Evolutionary conservation across 495 filamentous ascomycete species (phyloP).

Genomic region (Geopyxis carbonaria): DNA sequence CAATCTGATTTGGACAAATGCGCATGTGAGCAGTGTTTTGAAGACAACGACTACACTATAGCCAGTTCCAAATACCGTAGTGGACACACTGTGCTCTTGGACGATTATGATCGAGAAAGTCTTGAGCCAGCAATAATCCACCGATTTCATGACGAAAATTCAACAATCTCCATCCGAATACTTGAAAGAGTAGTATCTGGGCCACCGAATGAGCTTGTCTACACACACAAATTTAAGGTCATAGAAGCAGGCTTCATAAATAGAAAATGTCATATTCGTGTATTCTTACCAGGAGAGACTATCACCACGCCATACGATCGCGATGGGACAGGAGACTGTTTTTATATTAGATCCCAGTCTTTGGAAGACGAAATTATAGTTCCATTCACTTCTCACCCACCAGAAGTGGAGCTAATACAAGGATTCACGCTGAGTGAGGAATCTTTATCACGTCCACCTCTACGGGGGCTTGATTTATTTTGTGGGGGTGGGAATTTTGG

Average conservation of each 20-base stretch:
- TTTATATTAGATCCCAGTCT: slow-evolving; percentile 36
- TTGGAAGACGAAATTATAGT: slow-evolving; percentile 5
- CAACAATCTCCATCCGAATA: slow-evolving; percentile 3
- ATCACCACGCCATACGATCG: slow-evolving; percentile 48
- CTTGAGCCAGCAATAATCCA: slow-evolving; percentile 43
- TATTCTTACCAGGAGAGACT: slow-evolving; percentile 29
- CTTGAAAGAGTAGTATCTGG: background rate
- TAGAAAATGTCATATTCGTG: slow-evolving; percentile 41
- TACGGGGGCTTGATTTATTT: slow-evolving; percentile 46
- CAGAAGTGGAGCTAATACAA: slow-evolving; percentile 29
- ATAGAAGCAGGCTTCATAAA: slow-evolving; percentile 29
- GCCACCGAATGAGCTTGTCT: slow-evolving; percentile 46
- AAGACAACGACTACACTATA: no score
- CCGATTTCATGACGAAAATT: slow-evolving; percentile 26
- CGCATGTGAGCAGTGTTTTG: no score
- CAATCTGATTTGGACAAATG: background rate
- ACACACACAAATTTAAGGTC: slow-evolving; percentile 32
- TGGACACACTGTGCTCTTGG: no score
- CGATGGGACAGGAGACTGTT: slow-evolving; percentile 45
- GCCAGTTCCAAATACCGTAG: no score
- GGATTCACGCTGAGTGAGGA: slow-evolving; percentile 33
- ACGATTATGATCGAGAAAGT: no score
- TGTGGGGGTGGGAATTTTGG: slow-evolving; percentile 61
- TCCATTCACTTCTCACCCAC: slow-evolving; percentile 1
- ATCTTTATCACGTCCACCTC: slow-evolving; percentile 25